Evolutionary conservation across 352 stramenopile genomes (phyloP).

Genomic region (Phytophthora nicotianae): DNA sequence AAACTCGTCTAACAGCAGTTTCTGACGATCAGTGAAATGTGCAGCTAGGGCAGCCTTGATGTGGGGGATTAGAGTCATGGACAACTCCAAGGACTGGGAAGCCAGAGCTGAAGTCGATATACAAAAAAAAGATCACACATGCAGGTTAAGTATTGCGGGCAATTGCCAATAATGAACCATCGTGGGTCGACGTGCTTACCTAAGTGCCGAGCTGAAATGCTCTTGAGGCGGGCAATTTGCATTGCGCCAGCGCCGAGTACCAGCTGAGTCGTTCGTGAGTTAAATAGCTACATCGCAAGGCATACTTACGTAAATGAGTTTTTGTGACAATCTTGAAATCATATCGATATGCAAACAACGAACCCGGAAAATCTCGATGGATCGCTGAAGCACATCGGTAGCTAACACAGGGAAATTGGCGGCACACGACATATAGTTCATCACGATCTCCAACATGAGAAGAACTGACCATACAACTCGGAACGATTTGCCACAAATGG

Average conservation of each 20-base stretch:
- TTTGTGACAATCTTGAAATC: neutral
- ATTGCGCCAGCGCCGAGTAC: slow-evolving; percentile 96
- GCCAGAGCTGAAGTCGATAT: slow-evolving; percentile 80
- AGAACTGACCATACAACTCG: slow-evolving; percentile 96
- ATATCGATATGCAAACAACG: slow-evolving; percentile 17
- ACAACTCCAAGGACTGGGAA: slow-evolving; percentile 95
- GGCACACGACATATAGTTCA: slow-evolving; percentile 94
- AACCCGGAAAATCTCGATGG: slow-evolving; percentile 91
- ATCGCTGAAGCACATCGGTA: slow-evolving; percentile 94
- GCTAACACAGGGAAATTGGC: slow-evolving; percentile 94
- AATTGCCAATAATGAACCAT: neutral
- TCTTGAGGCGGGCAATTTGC: slow-evolving; percentile 95
- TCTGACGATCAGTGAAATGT: slow-evolving; percentile 95
- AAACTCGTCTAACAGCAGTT: slow-evolving; percentile 95
- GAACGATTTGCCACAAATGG: slow-evolving; percentile 93
- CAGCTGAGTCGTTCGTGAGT: slow-evolving; percentile 95
- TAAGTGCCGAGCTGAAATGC: slow-evolving; percentile 96
- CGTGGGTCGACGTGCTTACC: slow-evolving; percentile 36
- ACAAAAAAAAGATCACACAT: slow-evolving; percentile 13
- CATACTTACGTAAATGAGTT: slow-evolving; percentile 12
- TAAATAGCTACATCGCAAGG: slow-evolving; percentile 96
- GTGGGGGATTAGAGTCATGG: slow-evolving; percentile 94
- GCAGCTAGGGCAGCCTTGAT: slow-evolving; percentile 95
- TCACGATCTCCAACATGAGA: slow-evolving; percentile 95
- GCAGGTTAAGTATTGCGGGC: neutral